Base-by-base conservation (phyloP, 768 basidiomycete species). In the Russula olivacea region DNA sequence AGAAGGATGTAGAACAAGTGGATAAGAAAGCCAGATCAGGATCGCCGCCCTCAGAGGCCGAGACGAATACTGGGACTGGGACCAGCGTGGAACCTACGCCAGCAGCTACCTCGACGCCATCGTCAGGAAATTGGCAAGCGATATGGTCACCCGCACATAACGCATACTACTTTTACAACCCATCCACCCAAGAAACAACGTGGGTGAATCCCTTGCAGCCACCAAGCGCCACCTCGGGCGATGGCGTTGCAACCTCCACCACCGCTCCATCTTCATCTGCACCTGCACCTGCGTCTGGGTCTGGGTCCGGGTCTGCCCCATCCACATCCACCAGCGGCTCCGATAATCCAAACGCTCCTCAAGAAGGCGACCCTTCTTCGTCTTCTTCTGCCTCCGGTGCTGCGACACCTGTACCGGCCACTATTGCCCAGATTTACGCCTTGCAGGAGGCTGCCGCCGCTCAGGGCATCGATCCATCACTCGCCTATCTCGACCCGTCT, bases 81-180 rank as follows among this genome's bases (percentile, higher is more conserved):
- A 12, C 60, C n/a, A 21, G 28, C 5, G 28, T 47, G 11, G 64
- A 50, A 23, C 41, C 58, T 8, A 48, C 53, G 1, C 30, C 57
- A 14, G 21, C 68, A 15, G 54, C 61, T 53, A 32, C 63, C 32
- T 55, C 67, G 52, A 30, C 62, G 45, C 57, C 67, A 50, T 50
- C 65, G 57, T 59, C 68, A 36, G 67, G 68, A 71, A 58, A 71
- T 71, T 93, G 91, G 91, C 91, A 92, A 73, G 91, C 91, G 41
- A 80, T 93, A 34, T 93, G 80, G 75, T 85, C 90, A 1, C 83
- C 89, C 1, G 78, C 85, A 64, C 83, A 89, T 76, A 88, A 82
- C 73, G 80, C 88, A 11, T 93, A 93, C 75, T 93, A 93, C 73
- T 93, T 92, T 77, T 89, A 80, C 79, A 93, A 92, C 74, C 61